phyloP scores from a whole-genome alignment of 2,329 filamentous ascomycete genomes.

The Graphilbum fragrans region DNA sequence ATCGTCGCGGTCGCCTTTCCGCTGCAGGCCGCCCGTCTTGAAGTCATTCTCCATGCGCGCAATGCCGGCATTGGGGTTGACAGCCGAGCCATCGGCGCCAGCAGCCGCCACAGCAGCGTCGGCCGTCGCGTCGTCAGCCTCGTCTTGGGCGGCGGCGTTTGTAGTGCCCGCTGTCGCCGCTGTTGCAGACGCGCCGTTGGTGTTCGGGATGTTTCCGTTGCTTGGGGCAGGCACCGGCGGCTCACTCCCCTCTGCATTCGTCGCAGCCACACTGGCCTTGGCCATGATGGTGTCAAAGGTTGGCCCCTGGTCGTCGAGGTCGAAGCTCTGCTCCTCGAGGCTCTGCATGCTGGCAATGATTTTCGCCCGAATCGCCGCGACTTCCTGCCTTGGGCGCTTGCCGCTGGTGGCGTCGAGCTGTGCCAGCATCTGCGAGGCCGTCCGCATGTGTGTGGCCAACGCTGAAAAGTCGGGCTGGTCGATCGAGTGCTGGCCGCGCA shows the following conservation, averaged over 20 bases:
- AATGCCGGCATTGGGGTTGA: constrained; percentile 61
- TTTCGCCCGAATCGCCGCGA: constrained; percentile 71
- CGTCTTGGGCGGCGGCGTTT: constrained; percentile 1
- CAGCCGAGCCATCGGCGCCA: constrained; percentile 29
- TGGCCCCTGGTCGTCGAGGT: constrained; percentile 59
- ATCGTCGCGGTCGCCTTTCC: constrained; percentile 72
- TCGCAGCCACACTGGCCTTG: constrained; percentile 29
- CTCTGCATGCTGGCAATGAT: constrained; percentile 88
- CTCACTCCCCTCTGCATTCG: constrained; percentile 19
- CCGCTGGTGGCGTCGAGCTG: constrained; percentile 71
- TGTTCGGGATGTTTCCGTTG: neutral
- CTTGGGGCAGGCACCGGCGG: no score
- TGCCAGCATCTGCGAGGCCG: constrained; percentile 75
- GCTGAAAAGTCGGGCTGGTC: constrained; percentile 75
- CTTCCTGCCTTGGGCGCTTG: constrained; percentile 68
- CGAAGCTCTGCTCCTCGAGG: constrained; percentile 74
- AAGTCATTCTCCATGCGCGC: constrained; percentile 84
- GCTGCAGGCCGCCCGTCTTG: constrained; percentile 72
- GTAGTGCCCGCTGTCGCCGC: neutral
- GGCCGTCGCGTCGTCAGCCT: neutral
- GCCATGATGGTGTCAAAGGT: constrained; percentile 78
- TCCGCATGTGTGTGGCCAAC: constrained; percentile 76
- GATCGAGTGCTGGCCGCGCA: constrained; percentile 32
- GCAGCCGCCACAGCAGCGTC: constrained; percentile 23
- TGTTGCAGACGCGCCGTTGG: no score